Evolutionary conservation across 2,329 filamentous ascomycete species (phyloP), one percentile per base, ranked within the genome.

Genomic region (Microsporum audouinii): DNA sequence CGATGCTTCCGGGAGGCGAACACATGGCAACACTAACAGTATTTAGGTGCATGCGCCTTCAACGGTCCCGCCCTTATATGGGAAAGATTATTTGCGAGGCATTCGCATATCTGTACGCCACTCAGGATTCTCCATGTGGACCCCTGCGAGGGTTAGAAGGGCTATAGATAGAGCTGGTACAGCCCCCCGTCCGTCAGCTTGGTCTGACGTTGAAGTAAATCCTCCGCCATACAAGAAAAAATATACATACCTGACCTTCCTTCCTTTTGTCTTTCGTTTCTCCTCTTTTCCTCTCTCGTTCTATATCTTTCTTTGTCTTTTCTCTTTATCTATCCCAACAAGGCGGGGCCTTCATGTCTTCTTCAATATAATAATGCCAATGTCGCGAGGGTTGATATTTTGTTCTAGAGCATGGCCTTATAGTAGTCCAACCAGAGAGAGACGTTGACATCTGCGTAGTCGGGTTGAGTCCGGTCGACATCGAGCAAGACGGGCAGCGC

Each of bases 141-240:
- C 5, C 33, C 47, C 23, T 8, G 12, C 12, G 23, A 31, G 23
- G 47, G 27, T n/a, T 31, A 7, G 29, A 31, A 55, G 5, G 49
- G 29, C 49, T 55, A 55, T 55, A 55, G 29, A 55, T 55, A 55
- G 49, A 34, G 49, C 49, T 36, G 34, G 49, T 55, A 34, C 45
- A 14, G 31, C 29, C 49, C 49, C 29, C 49, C 17, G 39, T 55
- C 47, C 6, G 43, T 53, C 49, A 55, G 49, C 49, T 31, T 23
- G 31, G 12, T 8, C 49, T 49, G 43, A 47, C 43, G 39, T 43
- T 43, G 39, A 43, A 43, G 39, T 43, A 43, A 43, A 43, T 43
- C 39, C 12, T 43, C 39, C 39, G 39, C 39, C 17, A 5, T 2
- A n/a, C 39, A 17, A 43, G 39, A 14, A 23, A 23, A 23, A 23